These are phyloP conservation scores for Hypoxylon sp. DNA, from an alignment of 2,329 filamentous ascomycete genomes.

Conservation along the genomic window DNA sequence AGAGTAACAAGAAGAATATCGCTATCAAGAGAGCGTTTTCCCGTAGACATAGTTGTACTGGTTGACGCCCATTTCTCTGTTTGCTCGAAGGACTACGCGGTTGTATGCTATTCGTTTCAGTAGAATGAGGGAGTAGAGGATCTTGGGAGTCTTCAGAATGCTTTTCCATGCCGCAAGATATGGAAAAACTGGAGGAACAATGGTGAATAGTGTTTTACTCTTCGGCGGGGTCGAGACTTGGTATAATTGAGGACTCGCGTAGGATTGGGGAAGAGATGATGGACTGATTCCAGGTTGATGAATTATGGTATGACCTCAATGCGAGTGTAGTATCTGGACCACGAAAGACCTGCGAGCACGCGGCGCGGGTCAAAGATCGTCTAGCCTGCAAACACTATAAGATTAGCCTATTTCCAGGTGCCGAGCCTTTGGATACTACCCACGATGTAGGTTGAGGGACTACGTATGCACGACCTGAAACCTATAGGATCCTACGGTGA, in stretches of 20 bases:
- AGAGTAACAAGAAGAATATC: slow-evolving; percentile 21
- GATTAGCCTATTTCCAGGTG: slow-evolving; percentile 15
- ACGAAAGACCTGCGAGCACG: slow-evolving; percentile 17
- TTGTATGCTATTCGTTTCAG: neutral
- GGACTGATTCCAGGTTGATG: slow-evolving; percentile 6
- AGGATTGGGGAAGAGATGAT: neutral
- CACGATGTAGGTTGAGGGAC: slow-evolving; percentile 12
- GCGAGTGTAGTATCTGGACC: slow-evolving; percentile 14
- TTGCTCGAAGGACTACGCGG: neutral
- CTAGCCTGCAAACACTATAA: slow-evolving; percentile 10
- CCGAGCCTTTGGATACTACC: slow-evolving; percentile 24
- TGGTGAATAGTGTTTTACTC: neutral
- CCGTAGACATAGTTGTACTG: slow-evolving; percentile 14
- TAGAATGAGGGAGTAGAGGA: slow-evolving; percentile 22
- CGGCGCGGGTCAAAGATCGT: slow-evolving; percentile 5
- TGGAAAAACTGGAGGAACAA: neutral
- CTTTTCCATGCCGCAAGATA: slow-evolving; percentile 20
- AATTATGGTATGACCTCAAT: slow-evolving; percentile 12
- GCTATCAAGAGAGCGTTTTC: slow-evolving; percentile 9
- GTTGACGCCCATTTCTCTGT: neutral
- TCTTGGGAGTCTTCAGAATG: slow-evolving; percentile 26
- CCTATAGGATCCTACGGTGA: slow-evolving; percentile 15
- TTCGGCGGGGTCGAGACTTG: neutral
- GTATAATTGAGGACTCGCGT: neutral
- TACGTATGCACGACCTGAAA: slow-evolving; percentile 11